A percentile compares a stretch with the other conserved stretches of the same genome.
These are phyloP conservation scores for Marvania coccoides DNA, from an alignment of 139 green algal genomes.

Conservation along the genomic window DNA sequence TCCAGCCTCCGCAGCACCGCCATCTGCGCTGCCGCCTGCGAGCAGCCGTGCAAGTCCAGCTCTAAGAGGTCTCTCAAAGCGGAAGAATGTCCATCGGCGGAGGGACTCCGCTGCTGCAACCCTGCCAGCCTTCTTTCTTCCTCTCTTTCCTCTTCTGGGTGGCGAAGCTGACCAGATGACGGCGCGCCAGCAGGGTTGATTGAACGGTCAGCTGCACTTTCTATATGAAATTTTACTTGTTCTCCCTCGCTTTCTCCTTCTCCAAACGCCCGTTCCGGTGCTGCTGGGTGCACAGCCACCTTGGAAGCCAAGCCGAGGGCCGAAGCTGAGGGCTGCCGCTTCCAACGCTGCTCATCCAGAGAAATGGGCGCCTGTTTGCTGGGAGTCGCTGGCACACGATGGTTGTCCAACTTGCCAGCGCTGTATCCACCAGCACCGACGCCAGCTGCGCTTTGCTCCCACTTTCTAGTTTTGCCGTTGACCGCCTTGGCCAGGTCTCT, in stretches of 20 bases:
- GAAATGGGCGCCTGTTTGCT: neutral
- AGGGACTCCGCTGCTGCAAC: neutral
- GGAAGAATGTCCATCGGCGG: neutral
- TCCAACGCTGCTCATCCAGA: neutral
- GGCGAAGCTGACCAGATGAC: neutral
- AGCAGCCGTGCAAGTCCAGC: conserved; percentile 20
- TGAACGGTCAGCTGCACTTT: neutral
- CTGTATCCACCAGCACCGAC: neutral
- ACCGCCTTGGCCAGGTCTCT: neutral
- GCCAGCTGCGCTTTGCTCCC: neutral
- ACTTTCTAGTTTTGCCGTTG: neutral
- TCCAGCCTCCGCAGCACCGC: neutral
- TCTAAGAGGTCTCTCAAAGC: neutral
- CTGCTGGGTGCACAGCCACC: neutral
- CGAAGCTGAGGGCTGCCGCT: neutral
- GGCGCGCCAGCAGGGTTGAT: neutral
- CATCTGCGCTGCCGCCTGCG: neutral
- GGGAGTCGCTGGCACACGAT: too few species aligned
- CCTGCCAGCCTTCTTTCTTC: neutral
- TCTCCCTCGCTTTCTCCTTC: too few species aligned
- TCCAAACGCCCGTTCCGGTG: neutral
- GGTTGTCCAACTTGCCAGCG: neutral
- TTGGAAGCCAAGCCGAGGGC: neutral
- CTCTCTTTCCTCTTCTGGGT: neutral
- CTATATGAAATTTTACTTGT: too few species aligned